phyloP scores from a whole-genome alignment of 129 eudicot genomes.

The Dittrichia graveolens region DNA sequence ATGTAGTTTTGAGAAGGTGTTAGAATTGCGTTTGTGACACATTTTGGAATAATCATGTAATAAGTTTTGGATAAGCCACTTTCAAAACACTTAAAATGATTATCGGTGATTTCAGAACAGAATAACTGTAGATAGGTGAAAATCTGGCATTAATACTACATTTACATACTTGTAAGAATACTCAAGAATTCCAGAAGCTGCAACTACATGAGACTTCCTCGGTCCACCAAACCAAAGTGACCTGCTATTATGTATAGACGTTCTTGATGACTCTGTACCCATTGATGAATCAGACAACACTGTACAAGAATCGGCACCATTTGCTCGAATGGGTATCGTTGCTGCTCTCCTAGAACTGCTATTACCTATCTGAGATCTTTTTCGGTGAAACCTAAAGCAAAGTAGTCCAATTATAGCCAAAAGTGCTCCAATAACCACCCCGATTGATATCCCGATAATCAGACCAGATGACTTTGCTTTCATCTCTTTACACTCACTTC shows the following conservation, averaged over 20 bases:
- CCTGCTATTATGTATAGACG: conserved; percentile 39
- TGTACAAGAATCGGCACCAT: conserved; percentile 86
- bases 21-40: no score
- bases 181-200: conserved; percentile 91
- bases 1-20: no score
- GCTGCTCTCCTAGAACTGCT: conserved; percentile 84
- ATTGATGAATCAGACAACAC: conserved; percentile 74
- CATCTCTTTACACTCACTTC: conserved; percentile 45
- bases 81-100: no score
- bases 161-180: conserved; percentile 77
- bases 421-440: conserved; percentile 81
- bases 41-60: no score
- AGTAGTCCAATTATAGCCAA: conserved; percentile 62
- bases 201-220: conserved; percentile 63
- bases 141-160: background rate
- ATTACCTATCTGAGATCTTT: conserved; percentile 73
- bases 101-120: no score
- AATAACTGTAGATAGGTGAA: no score
- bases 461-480: conserved; percentile 61
- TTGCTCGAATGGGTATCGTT: conserved; percentile 68
- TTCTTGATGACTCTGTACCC: conserved; percentile 77
- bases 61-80: no score
- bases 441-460: conserved; percentile 82
- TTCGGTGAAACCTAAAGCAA: conserved; percentile 74
- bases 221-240: conserved; percentile 63